phyloP scores from a whole-genome alignment of 495 filamentous ascomycete genomes.

The Aspergillus incahuasiensis region DNA sequence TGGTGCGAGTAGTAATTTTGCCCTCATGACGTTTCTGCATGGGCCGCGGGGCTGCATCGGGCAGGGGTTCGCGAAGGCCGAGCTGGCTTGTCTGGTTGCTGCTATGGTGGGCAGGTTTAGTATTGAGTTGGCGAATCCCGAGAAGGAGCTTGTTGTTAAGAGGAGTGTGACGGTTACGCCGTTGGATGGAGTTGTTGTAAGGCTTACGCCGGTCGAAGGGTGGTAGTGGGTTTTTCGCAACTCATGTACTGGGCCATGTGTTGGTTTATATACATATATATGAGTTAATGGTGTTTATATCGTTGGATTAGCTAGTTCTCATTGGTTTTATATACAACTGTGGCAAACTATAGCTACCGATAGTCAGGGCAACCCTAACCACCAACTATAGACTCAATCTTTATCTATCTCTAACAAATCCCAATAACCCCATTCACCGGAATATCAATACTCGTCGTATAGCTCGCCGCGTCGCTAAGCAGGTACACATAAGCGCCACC shows the following conservation, averaged over 20 bases:
- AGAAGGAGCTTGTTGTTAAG: conserved; percentile 55
- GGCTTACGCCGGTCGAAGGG: conserved; percentile 57
- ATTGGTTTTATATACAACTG: no score
- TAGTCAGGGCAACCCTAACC: no score
- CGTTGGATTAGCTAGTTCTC: no score
- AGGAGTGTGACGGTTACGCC: conserved; percentile 60
- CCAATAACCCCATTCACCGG: conserved; percentile 4
- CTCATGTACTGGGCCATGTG: no score
- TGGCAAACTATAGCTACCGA: no score
- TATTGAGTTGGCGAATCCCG: conserved; percentile 56
- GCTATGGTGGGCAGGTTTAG: conserved; percentile 66
- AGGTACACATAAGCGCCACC: conserved; percentile 43
- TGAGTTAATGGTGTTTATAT: no score
- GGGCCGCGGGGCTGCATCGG: conserved; percentile 83
- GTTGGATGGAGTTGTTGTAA: conserved; percentile 57
- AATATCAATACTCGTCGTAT: conserved; percentile 7
- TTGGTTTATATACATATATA: no score
- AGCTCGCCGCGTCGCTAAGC: conserved; percentile 24
- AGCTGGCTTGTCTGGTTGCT: conserved; percentile 80
- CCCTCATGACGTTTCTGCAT: conserved; percentile 79
- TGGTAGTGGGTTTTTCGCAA: no score
- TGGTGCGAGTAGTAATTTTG: conserved; percentile 59
- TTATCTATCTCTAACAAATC: not conserved
- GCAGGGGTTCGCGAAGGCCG: conserved; percentile 71
- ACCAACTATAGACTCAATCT: no score